A percentile compares a stretch with the other conserved stretches of the same genome.
Conservation (phyloP, 208 protist species). For the Acanthamoeba culbertsoni region DNA sequence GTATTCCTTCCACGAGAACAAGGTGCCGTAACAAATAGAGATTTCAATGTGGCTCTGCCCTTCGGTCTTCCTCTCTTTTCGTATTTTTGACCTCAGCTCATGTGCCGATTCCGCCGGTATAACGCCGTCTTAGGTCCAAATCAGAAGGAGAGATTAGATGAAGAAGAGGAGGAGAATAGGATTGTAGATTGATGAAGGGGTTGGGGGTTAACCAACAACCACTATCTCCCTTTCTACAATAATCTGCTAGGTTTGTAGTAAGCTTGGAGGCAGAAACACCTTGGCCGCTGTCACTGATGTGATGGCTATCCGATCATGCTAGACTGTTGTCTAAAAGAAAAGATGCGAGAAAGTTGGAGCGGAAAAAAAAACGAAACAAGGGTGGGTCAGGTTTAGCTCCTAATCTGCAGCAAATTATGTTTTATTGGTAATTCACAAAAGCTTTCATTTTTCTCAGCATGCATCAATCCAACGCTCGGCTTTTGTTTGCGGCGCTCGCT, state of each 20-base stretch:
- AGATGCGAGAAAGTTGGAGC: neutral
- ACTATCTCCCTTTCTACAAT: neutral
- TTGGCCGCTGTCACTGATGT: too few relatives aligned
- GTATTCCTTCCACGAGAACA: too few relatives aligned
- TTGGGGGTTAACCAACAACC: neutral
- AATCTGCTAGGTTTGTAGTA: neutral
- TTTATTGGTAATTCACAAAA: neutral
- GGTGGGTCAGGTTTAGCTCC: neutral
- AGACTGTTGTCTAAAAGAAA: neutral
- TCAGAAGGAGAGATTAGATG: neutral
- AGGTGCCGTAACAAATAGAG: too few relatives aligned
- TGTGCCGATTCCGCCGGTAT: too few relatives aligned
- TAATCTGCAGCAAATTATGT: neutral
- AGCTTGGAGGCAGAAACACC: too few relatives aligned
- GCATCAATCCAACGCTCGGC: slow-evolving; percentile 26
- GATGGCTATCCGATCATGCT: neutral
- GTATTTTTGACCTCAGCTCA: neutral
- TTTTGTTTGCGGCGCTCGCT: neutral
- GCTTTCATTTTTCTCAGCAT: neutral
- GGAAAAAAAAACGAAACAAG: neutral
- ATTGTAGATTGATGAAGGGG: neutral
- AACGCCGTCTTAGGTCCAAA: too few relatives aligned
- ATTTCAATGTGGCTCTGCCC: too few relatives aligned
- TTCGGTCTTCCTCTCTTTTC: too few relatives aligned
- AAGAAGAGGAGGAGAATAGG: neutral